Base-by-base conservation (phyloP, 176 grass and related monocot genomes). In the Rhynchospora breviuscula region DNA sequence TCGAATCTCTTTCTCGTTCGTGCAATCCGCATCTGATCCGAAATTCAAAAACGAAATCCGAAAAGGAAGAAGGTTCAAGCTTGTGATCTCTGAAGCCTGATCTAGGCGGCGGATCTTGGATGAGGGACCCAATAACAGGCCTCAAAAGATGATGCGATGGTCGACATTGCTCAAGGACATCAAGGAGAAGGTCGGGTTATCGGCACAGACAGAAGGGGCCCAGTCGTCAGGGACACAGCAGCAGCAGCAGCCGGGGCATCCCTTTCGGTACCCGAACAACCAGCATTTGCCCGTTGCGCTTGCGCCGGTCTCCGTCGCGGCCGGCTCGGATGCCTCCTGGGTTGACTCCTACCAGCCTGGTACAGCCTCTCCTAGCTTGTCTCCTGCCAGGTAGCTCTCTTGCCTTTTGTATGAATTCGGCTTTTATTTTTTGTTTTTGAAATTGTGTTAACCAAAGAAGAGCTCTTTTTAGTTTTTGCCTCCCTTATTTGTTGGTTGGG, bases 131-230 rank as follows among this genome's bases (percentile, higher is more conserved):
- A 67, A 72, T 88, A 88, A 76, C 86, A 92, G 91, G 80, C 79
- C 73, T 33, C 73, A 73, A 59, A 87, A 84, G 83, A 87, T 83
- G 53, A 90, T 90, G 97, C 94, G 95, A 99, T 99, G 97, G 97
- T 90, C 97, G 80, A 92, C 97, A 96, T 99, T 99, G 89, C 97
- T 99, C 88, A 93, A 94, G 81, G 85, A 90, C 66, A 67, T 90
- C 80, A 90, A 79, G 33, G 88, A 87, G 84, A 99, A 90, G 91
- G 97, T 99, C 84, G 97, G 94, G 44, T 90, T 99, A 85, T 87
- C 91, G 21, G 91, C 65, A 85, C 87, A 82, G 18, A 76, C 87
- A 5, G 19, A 19, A 13, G 74, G 79, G 65, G 79, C 86, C 64
- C 85, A 84, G 81, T 73, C 78, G 60, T 72, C 82, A 44, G 85